Percentiles rank a stretch among this genome's conserved stretches.
phyloP scores from a whole-genome alignment of 2,329 filamentous ascomycete genomes.

The Penicillium sp. region DNA sequence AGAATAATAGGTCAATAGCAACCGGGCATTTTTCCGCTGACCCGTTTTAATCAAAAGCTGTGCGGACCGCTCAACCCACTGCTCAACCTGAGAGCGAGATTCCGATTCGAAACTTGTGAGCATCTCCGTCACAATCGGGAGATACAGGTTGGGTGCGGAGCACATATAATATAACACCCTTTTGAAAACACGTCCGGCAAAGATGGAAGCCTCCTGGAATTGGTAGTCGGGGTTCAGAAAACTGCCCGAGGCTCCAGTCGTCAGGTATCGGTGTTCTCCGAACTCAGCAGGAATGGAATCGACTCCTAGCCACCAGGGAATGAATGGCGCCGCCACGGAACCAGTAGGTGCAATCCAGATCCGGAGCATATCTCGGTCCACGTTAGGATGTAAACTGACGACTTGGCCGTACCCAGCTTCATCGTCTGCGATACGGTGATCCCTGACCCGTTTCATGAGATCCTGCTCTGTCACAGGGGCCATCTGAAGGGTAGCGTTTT shows the following conservation, averaged over 20 bases:
- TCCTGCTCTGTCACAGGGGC: not conserved
- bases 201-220: not conserved
- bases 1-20: not conserved
- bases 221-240: not conserved
- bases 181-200: not conserved
- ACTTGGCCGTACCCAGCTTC: not conserved
- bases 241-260: not conserved
- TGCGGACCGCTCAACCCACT: not conserved
- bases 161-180: not conserved
- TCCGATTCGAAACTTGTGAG: not conserved
- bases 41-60: not conserved
- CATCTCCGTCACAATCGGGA: not conserved
- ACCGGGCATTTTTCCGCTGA: not conserved
- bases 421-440: not conserved
- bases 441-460: not conserved
- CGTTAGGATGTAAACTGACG: not conserved
- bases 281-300: not conserved
- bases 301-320: not conserved
- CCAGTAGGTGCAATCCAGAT: not conserved
- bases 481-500: not conserved
- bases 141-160: not conserved
- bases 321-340: not conserved
- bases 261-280: conserved; percentile 1
- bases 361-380: not conserved
- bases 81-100: not conserved